phyloP scores from a whole-genome alignment of 2,329 filamentous ascomycete species.

The Mycocentrospora acerina region DNA sequence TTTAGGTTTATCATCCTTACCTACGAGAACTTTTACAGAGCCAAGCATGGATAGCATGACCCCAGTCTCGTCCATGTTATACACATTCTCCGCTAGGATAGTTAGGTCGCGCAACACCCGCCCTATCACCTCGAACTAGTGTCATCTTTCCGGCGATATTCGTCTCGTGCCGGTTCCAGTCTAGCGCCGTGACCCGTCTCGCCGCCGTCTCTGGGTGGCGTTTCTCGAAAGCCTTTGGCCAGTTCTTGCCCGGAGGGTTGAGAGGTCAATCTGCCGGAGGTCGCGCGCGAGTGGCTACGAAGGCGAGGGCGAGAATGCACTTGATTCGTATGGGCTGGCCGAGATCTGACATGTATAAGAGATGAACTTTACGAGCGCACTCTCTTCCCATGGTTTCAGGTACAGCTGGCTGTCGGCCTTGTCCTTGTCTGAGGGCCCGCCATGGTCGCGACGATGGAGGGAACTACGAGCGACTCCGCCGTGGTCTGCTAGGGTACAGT shows the following conservation, averaged over 20 bases:
- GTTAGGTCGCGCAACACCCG: slow-evolving; percentile 12
- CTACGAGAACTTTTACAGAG: slow-evolving; percentile 19
- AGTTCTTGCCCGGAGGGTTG: slow-evolving; percentile 20
- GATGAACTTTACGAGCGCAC: slow-evolving; percentile 23
- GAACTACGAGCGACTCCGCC: too few species aligned
- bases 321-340: slow-evolving; percentile 19
- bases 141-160: slow-evolving; percentile 21
- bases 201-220: slow-evolving; percentile 14
- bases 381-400: slow-evolving; percentile 30
- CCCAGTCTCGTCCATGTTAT: slow-evolving; percentile 17
- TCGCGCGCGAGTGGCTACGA: too few species aligned
- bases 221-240: slow-evolving; percentile 12
- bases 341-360: slow-evolving; percentile 16
- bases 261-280: slow-evolving; percentile 12
- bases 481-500: too few species aligned
- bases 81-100: slow-evolving; percentile 15
- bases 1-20: slow-evolving; percentile 14
- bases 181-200: slow-evolving; percentile 8
- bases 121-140: slow-evolving; percentile 27
- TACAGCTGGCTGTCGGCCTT: slow-evolving; percentile 33
- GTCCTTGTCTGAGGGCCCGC: too few species aligned
- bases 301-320: slow-evolving; percentile 6
- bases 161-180: slow-evolving; percentile 24
- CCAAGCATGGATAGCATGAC: slow-evolving; percentile 14
- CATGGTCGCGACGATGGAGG: too few species aligned